phyloP scores from a whole-genome alignment of 257 asterid genomes.

The Asclepias syriaca region DNA sequence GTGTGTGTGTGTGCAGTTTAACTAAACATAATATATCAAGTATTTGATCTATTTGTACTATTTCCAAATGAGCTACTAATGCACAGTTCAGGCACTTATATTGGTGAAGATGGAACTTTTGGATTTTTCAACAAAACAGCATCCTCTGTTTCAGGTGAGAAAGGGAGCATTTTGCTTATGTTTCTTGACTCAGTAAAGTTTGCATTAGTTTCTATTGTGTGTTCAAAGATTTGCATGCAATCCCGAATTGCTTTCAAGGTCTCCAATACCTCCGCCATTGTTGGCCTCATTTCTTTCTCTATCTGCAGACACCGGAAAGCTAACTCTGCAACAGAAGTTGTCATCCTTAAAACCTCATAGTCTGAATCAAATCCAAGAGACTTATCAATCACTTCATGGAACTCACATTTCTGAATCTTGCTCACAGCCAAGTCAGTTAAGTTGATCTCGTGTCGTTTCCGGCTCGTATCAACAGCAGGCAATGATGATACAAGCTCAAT shows the following conservation, averaged over 20 bases:
- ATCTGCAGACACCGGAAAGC: slow-evolving; percentile 68
- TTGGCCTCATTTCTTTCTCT: slow-evolving; percentile 66
- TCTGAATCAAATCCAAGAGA: slow-evolving; percentile 49
- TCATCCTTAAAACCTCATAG: slow-evolving; percentile 51
- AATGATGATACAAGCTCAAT: slow-evolving; percentile 74
- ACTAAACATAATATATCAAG: neutral
- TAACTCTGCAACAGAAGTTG: slow-evolving; percentile 59
- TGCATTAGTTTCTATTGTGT: slow-evolving; percentile 12
- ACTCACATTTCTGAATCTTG: slow-evolving; percentile 54
- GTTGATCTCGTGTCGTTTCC: slow-evolving; percentile 68
- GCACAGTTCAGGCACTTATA: slow-evolving; percentile 22
- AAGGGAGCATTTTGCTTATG: slow-evolving; percentile 13
- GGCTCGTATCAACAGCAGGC: slow-evolving; percentile 66
- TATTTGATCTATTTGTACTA: no score
- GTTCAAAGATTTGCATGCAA: slow-evolving; percentile 22
- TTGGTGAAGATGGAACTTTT: slow-evolving; percentile 22
- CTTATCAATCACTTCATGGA: slow-evolving; percentile 57
- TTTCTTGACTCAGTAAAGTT: neutral
- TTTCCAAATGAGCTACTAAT: no score
- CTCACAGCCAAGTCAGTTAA: slow-evolving; percentile 54
- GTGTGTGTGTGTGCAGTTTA: no score
- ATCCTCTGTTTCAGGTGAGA: slow-evolving; percentile 30
- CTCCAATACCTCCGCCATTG: slow-evolving; percentile 54
- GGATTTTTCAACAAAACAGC: slow-evolving; percentile 22
- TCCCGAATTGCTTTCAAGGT: slow-evolving; percentile 35